Percentiles rank a stretch among this genome's conserved stretches.
Evolutionary conservation across 2,329 filamentous ascomycete species (phyloP).

Genomic region (Cadophora sp.): DNA sequence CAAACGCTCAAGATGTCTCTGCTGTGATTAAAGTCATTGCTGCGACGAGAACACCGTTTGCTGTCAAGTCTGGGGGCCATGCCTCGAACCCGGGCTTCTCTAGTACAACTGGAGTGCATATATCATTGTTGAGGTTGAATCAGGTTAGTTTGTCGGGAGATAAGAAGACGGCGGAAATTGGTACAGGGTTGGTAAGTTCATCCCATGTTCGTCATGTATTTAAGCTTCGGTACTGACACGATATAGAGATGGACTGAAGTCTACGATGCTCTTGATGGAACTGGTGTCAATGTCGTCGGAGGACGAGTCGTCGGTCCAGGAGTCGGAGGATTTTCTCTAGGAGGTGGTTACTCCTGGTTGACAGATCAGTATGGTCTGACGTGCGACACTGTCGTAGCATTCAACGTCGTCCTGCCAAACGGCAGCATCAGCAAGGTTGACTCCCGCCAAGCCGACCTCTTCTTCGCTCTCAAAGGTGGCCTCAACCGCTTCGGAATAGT

Average conservation of each 20-base stretch:
- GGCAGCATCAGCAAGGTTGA: constrained; percentile 43
- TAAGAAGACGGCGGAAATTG: constrained; percentile 29
- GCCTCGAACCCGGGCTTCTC: constrained; percentile 33
- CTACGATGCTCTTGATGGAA: constrained; percentile 26
- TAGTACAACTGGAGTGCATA: constrained; percentile 37
- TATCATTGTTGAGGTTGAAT: constrained; percentile 25
- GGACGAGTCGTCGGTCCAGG: constrained; percentile 39
- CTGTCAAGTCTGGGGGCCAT: constrained; percentile 50
- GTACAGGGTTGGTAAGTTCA: constrained; percentile 32
- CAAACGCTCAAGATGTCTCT: constrained; percentile 37
- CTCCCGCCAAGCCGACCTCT: constrained; percentile 42
- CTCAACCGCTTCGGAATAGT: constrained; percentile 40
- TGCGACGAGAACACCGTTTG: constrained; percentile 41
- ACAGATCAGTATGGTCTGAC: constrained; percentile 44
- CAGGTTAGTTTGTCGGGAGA: constrained; percentile 26
- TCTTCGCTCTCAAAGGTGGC: constrained; percentile 43
- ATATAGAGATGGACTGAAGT: constrained; percentile 31
- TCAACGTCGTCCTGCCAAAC: constrained; percentile 40
- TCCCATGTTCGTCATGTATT: not conserved
- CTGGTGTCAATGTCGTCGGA: constrained; percentile 29
- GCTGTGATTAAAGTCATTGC: constrained; percentile 38
- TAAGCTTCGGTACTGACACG: not conserved
- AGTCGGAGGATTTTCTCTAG: constrained; percentile 46
- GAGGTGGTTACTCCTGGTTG: constrained; percentile 43
- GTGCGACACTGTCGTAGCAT: constrained; percentile 42